These are phyloP conservation scores for Castanea crenata DNA, from an alignment of 306 rosid genomes.

Conservation along the genomic window DNA sequence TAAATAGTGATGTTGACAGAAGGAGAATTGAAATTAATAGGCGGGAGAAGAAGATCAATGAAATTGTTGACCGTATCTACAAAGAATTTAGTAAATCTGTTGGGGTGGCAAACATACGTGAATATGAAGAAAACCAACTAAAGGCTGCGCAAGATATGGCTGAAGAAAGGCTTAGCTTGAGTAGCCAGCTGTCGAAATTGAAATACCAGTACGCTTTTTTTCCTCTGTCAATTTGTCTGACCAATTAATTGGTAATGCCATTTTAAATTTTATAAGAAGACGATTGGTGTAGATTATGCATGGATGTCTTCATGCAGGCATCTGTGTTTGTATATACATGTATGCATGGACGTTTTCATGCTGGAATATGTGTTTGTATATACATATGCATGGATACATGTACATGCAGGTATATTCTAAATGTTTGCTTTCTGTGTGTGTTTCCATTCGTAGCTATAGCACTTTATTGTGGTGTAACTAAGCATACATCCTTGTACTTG, in stretches of 20 bases:
- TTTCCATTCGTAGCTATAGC: too few relatives aligned
- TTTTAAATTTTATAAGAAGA: not conserved
- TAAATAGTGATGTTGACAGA: constrained; percentile 56
- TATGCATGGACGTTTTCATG: not conserved
- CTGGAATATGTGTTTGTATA: not conserved
- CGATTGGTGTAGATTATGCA: not conserved
- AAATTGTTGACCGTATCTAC: constrained; percentile 82
- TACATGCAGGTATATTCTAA: not conserved
- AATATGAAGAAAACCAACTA: constrained; percentile 95
- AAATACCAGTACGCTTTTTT: constrained; percentile 78
- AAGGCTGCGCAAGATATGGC: constrained; percentile 77
- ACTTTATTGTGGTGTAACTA: too few relatives aligned
- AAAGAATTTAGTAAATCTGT: constrained; percentile 82
- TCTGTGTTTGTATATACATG: not conserved
- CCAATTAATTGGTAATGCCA: not conserved
- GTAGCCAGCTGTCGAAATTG: constrained; percentile 84
- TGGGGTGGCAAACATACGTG: constrained; percentile 97
- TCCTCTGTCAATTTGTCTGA: not conserved
- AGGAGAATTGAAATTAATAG: constrained; percentile 58
- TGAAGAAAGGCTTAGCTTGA: constrained; percentile 91
- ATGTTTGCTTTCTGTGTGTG: too few relatives aligned
- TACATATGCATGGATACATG: not conserved
- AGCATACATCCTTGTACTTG: too few relatives aligned
- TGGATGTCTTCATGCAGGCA: not conserved
- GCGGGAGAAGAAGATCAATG: constrained; percentile 89